phyloP scores from a whole-genome alignment of 129 eudicot species.

The Heracleum sosnowskyi region DNA sequence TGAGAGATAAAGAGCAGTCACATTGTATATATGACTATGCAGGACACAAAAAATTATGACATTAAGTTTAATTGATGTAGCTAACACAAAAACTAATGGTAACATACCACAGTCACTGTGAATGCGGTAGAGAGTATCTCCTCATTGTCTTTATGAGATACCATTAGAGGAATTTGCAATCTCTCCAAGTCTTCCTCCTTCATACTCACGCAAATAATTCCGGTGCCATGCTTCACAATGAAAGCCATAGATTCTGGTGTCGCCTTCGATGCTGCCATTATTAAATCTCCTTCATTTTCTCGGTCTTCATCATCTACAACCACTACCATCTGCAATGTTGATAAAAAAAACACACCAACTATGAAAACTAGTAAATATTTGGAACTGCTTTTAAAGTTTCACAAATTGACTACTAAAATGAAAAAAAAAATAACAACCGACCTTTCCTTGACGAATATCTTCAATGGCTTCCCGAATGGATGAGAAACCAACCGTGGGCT shows the following conservation, averaged over 20 bases:
- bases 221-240: conserved; percentile 82
- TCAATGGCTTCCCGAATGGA: conserved; percentile 71
- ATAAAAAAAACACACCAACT: background rate
- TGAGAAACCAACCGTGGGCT: conserved; percentile 60
- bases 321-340: conserved; percentile 55
- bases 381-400: background rate
- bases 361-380: background rate
- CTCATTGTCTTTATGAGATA: conserved; percentile 45
- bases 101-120: conserved; percentile 78
- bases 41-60: background rate
- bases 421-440: conserved; percentile 21
- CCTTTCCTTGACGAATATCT: conserved; percentile 88
- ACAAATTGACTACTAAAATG: background rate
- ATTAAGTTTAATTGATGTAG: background rate
- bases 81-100: background rate
- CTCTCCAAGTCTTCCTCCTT: conserved; percentile 58
- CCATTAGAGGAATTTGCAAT: conserved; percentile 72
- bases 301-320: conserved; percentile 85
- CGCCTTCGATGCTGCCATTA: conserved; percentile 75
- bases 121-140: conserved; percentile 71
- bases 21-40: background rate
- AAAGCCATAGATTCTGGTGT: conserved; percentile 83
- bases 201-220: conserved; percentile 88
- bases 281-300: conserved; percentile 82
- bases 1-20: background rate